phyloP scores from a whole-genome alignment of 768 basidiomycete genomes.

The Psilocybe azurescens region DNA sequence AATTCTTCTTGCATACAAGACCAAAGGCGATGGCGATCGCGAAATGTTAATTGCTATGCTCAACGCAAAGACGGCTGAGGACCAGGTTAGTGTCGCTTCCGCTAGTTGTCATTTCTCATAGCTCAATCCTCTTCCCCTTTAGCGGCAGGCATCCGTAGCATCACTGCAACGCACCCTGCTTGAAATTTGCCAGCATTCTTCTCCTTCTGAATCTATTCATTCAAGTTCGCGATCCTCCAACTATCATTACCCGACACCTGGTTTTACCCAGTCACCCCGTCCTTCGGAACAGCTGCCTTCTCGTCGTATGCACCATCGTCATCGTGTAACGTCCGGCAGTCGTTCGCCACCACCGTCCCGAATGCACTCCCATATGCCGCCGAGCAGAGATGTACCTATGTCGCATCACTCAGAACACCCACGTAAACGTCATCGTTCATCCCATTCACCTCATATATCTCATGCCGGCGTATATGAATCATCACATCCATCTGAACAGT shows the following conservation, averaged over 20 bases:
- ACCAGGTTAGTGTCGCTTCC: constrained; percentile 64
- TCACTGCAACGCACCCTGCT: constrained; percentile 75
- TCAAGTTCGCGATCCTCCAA: constrained; percentile 22
- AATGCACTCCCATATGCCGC: constrained; percentile 34
- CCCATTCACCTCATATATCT: constrained; percentile 58
- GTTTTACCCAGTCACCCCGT: constrained; percentile 41
- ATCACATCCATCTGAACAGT: constrained; percentile 47
- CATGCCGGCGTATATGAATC: constrained; percentile 47
- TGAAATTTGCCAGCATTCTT: constrained; percentile 55
- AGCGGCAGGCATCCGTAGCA: constrained; percentile 77
- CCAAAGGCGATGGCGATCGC: constrained; percentile 89
- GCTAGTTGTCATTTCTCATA: constrained; percentile 6
- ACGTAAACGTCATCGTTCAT: constrained; percentile 68
- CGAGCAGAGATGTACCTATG: constrained; percentile 39
- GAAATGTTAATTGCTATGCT: constrained; percentile 92
- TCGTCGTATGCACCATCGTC: constrained; percentile 40
- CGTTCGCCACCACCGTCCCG: constrained; percentile 46
- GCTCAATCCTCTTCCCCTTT: constrained; percentile 16
- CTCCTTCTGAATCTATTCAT: constrained; percentile 27
- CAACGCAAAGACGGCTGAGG: constrained; percentile 91
- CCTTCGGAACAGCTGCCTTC: constrained; percentile 35
- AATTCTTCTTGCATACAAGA: constrained; percentile 83
- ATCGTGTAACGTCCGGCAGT: constrained; percentile 39
- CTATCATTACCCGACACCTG: constrained; percentile 46
- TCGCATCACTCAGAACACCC: constrained; percentile 47